These are phyloP conservation scores for Achlya hypogyna DNA, from an alignment of 352 stramenopile genomes.

Conservation along the genomic window DNA sequence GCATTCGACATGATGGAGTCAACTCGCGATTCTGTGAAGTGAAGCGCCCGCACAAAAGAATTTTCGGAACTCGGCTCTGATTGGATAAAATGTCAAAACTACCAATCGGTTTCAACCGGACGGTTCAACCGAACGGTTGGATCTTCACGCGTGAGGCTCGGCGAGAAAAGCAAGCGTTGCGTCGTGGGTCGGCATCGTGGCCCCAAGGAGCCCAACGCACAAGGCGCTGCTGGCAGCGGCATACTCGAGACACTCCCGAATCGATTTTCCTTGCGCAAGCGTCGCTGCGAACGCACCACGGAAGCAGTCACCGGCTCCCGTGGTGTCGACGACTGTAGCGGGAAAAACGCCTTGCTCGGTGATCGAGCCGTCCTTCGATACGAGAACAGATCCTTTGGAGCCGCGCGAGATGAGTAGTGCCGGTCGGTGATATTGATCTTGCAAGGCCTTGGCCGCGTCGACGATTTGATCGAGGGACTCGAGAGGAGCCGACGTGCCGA, in stretches of 20 bases:
- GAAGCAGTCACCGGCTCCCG: conserved; percentile 71
- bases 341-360: conserved; percentile 42
- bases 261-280: conserved; percentile 33
- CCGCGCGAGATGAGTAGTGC: conserved; percentile 59
- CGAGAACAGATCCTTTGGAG: conserved; percentile 51
- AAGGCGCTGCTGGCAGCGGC: conserved; percentile 53
- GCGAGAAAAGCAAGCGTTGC: conserved; percentile 1
- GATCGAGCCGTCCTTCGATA: conserved; percentile 29
- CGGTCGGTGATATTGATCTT: conserved; percentile 39
- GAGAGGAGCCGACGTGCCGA: conserved; percentile 31
- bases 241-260: conserved; percentile 44
- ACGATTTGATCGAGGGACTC: conserved; percentile 41
- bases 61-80: background rate
- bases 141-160: background rate
- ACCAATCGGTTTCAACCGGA: background rate
- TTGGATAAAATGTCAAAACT: background rate
- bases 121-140: background rate
- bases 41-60: background rate
- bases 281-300: conserved; percentile 56
- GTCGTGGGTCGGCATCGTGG: conserved; percentile 20
- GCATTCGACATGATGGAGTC: conserved; percentile 7
- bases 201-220: conserved; percentile 52
- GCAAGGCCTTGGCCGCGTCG: conserved; percentile 37
- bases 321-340: conserved; percentile 67
- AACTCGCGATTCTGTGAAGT: background rate